Conservation (phyloP, 805 yeast species). For the Vanderwaltozyma verrucispora region DNA sequence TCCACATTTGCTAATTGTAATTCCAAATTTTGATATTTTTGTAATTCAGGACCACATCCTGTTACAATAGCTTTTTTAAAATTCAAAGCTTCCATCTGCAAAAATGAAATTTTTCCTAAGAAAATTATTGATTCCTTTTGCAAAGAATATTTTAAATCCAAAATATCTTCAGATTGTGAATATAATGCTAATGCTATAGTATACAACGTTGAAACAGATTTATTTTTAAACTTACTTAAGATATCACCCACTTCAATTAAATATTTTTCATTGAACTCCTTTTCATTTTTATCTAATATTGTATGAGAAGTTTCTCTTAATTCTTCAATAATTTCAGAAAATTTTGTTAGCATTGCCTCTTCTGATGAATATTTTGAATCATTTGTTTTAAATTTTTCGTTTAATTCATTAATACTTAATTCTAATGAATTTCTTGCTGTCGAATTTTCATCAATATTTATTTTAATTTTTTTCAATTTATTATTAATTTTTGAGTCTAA, state of each 20-base stretch:
- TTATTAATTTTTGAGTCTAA: constrained; percentile 9
- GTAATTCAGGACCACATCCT: constrained; percentile 26
- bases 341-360: constrained; percentile 17
- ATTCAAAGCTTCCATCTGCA: constrained; percentile 31
- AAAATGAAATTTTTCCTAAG: constrained; percentile 27
- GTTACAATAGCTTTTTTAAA: constrained; percentile 24
- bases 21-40: constrained; percentile 16
- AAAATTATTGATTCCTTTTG: constrained; percentile 24
- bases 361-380: constrained; percentile 16
- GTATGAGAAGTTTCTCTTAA: constrained; percentile 11
- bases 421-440: constrained; percentile 7
- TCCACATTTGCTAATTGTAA: constrained; percentile 33
- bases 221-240: constrained; percentile 7
- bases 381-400: constrained; percentile 6
- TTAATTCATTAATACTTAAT: constrained; percentile 5
- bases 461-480: constrained; percentile 12
- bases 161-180: constrained; percentile 14
- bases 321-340: constrained; percentile 15
- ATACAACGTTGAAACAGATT: constrained; percentile 10
- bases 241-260: constrained; percentile 3
- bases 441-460: constrained; percentile 10
- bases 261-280: constrained; percentile 6
- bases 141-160: constrained; percentile 26
- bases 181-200: constrained; percentile 23
- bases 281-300: constrained; percentile 10